phyloP scores from a whole-genome alignment of 805 yeast species.

The Metschnikowia lachancei region DNA sequence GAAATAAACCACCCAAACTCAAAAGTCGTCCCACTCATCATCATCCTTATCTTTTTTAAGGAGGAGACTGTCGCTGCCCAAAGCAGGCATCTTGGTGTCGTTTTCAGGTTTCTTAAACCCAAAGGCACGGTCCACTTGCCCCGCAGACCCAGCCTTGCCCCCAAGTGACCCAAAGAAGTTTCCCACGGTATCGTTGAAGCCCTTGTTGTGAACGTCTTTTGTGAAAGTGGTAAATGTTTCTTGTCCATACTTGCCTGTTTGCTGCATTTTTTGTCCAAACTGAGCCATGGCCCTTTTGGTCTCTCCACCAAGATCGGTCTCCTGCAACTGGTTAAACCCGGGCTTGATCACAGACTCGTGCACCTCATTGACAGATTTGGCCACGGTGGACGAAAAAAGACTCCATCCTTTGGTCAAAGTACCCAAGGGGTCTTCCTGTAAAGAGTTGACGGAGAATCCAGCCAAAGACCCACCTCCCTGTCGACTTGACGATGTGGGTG shows the following conservation, averaged over 20 bases:
- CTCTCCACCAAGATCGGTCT: constrained; percentile 74
- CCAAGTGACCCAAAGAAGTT: constrained; percentile 51
- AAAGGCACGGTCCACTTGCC: constrained; percentile 58
- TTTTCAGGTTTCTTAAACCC: constrained; percentile 59
- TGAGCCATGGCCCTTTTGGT: constrained; percentile 94
- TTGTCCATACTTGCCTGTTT: constrained; percentile 74
- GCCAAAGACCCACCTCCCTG: constrained; percentile 45
- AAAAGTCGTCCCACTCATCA: constrained; percentile 72
- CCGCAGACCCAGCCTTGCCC: constrained; percentile 21
- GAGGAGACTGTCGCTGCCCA: constrained; percentile 35
- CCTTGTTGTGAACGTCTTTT: constrained; percentile 38
- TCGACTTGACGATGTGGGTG: constrained; percentile 50
- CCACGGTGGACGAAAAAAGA: constrained; percentile 78
- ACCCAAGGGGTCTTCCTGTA: constrained; percentile 86
- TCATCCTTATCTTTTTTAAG: constrained; percentile 23
- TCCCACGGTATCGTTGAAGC: constrained; percentile 33
- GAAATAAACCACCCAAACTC: no score
- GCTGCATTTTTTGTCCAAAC: constrained; percentile 91
- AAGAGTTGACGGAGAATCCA: constrained; percentile 60
- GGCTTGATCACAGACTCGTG: constrained; percentile 89
- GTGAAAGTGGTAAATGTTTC: constrained; percentile 64
- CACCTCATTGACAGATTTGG: constrained; percentile 80
- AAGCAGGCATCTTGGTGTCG: constrained; percentile 42
- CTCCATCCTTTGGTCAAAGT: constrained; percentile 94
- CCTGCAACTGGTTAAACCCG: constrained; percentile 72